These are phyloP conservation scores for Arthroderma uncinatum DNA, from an alignment of 2,329 filamentous ascomycete genomes.

Conservation along the genomic window DNA sequence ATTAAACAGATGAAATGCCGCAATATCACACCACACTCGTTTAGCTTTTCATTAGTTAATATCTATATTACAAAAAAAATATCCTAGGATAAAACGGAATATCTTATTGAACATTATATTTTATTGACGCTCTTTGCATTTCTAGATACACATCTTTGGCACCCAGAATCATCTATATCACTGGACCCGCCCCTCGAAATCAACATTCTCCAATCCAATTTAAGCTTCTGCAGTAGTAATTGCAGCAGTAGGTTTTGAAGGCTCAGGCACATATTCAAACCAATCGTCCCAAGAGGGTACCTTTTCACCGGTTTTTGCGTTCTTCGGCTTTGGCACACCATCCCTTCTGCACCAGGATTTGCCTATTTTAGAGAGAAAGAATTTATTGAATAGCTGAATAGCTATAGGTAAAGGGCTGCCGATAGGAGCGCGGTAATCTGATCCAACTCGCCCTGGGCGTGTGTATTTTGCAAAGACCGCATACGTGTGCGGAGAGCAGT, in stretches of 20 bases:
- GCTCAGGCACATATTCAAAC: constrained; percentile 21
- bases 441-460: constrained; percentile 21
- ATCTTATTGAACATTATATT: not conserved
- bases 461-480: constrained; percentile 45
- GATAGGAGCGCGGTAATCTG: constrained; percentile 25
- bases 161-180: not conserved
- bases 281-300: constrained; percentile 24
- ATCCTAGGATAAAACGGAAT: not conserved
- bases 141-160: too few species aligned
- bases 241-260: not conserved
- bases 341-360: constrained; percentile 46
- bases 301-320: constrained; percentile 18
- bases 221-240: not conserved
- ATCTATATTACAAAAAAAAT: not conserved
- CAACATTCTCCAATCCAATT: not conserved
- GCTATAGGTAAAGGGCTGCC: constrained; percentile 31
- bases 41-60: not conserved
- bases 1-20: not conserved
- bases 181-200: not conserved
- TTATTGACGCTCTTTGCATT: too few species aligned
- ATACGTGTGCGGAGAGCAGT: constrained; percentile 47
- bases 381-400: constrained; percentile 42
- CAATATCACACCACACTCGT: not conserved
- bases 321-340: constrained; percentile 16
- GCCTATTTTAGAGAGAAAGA: constrained; percentile 50